phyloP scores from a whole-genome alignment of 2,329 filamentous ascomycete species.

The Rutstroemia sp. region DNA sequence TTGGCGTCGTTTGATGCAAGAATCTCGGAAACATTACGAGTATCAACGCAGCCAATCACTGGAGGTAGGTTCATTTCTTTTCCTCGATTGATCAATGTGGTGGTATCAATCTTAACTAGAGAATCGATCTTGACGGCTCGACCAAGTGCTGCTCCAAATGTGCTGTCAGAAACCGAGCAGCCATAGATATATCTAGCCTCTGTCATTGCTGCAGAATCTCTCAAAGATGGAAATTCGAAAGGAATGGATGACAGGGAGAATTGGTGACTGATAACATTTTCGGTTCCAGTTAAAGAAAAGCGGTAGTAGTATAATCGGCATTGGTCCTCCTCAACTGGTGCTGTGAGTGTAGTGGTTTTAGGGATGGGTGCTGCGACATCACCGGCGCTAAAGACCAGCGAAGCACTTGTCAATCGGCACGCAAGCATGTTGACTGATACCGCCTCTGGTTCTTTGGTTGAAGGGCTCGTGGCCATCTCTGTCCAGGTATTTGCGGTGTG shows the following conservation, averaged over 20 bases:
- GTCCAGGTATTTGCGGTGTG: constrained; percentile 70
- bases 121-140: constrained; percentile 60
- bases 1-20: constrained; percentile 35
- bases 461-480: constrained; percentile 27
- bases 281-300: constrained; percentile 39
- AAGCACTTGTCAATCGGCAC: constrained; percentile 59
- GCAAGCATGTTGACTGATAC: constrained; percentile 53
- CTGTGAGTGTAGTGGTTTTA: constrained; percentile 20
- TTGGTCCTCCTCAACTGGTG: constrained; percentile 49
- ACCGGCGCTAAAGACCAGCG: constrained; percentile 56
- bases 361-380: constrained; percentile 49
- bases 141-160: constrained; percentile 53
- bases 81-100: constrained; percentile 45
- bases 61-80: constrained; percentile 36
- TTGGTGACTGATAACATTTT: constrained; percentile 45
- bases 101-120: constrained; percentile 53
- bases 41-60: constrained; percentile 57
- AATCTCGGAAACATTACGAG: constrained; percentile 45
- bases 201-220: constrained; percentile 47
- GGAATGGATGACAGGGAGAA: constrained; percentile 58
- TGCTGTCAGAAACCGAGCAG: constrained; percentile 50
- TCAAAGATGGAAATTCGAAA: constrained; percentile 60
- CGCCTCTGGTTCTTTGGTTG: constrained; percentile 25
- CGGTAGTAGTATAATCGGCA: constrained; percentile 64
- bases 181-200: constrained; percentile 57